Conservation (phyloP, 176 grass and related monocot genomes). For the Ampelocalamus luodianensis region DNA sequence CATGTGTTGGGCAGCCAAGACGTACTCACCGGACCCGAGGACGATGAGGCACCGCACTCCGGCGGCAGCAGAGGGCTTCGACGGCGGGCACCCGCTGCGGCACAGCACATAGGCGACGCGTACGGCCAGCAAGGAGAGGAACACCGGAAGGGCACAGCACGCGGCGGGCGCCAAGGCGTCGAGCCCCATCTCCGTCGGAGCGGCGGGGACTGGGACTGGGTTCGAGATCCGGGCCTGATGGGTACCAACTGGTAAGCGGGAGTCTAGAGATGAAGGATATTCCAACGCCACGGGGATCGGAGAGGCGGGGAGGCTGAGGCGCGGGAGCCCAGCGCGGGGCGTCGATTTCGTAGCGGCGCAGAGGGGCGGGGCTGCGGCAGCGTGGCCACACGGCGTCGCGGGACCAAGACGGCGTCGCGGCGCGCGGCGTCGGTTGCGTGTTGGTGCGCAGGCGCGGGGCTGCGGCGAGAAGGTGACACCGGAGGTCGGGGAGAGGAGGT, state of each 20-base stretch:
- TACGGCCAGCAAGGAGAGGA: constrained; percentile 52
- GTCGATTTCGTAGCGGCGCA: no score
- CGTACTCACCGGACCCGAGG: constrained; percentile 62
- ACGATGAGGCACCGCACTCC: constrained; percentile 57
- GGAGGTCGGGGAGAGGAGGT: no score
- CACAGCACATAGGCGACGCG: constrained; percentile 54
- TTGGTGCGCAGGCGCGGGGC: no score
- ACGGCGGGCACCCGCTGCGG: constrained; percentile 39
- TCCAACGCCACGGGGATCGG: no score
- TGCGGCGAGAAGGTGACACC: no score
- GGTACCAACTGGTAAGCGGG: background rate
- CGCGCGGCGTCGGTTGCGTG: no score
- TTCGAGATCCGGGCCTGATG: background rate
- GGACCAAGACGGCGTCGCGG: no score
- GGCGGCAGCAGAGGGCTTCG: background rate
- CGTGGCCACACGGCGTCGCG: no score
- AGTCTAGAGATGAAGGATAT: background rate
- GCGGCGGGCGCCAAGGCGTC: background rate
- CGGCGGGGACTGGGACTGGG: background rate
- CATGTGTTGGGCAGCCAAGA: constrained; percentile 1
- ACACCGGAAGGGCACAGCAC: constrained; percentile 35
- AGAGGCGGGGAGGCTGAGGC: no score
- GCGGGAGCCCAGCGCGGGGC: no score
- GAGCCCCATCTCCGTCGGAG: constrained; percentile 19
- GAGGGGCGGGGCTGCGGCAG: no score